A percentile compares a stretch with the other conserved stretches of the same genome.
Conservation (phyloP, 345 rosid species). For the Cardamine resedifolia region DNA sequence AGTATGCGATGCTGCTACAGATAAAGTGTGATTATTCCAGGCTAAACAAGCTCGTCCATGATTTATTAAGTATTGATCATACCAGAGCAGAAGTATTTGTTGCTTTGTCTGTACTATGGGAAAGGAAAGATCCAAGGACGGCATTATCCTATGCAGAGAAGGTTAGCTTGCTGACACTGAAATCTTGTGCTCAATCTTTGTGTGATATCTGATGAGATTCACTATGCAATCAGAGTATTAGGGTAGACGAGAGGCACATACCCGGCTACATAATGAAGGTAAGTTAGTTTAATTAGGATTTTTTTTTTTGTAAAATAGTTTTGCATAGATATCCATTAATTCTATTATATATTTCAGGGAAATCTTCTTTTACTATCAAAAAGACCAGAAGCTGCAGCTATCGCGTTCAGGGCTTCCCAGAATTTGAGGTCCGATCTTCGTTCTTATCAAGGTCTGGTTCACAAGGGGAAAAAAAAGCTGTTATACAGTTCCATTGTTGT, state of each 20-base stretch:
- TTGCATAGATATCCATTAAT: neutral
- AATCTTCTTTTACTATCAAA: slow-evolving; percentile 73
- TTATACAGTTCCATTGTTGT: slow-evolving; percentile 19
- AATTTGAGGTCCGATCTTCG: slow-evolving; percentile 98
- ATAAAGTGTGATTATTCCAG: slow-evolving; percentile 76
- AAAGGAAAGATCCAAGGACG: slow-evolving; percentile 79
- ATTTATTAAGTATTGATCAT: slow-evolving; percentile 79
- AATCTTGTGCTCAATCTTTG: slow-evolving; percentile 4
- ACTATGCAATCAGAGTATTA: slow-evolving; percentile 68
- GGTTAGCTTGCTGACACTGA: slow-evolving; percentile 52
- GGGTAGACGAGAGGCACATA: slow-evolving; percentile 89
- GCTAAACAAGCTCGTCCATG: slow-evolving; percentile 89
- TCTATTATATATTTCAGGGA: slow-evolving; percentile 52
- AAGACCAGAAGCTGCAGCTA: slow-evolving; percentile 84
- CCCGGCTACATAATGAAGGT: slow-evolving; percentile 97
- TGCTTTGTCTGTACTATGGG: slow-evolving; percentile 84
- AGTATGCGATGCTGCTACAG: slow-evolving; percentile 95
- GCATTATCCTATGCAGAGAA: slow-evolving; percentile 92
- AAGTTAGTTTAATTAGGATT: slow-evolving; percentile 17
- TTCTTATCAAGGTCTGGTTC: slow-evolving; percentile 83
- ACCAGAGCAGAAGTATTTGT: slow-evolving; percentile 90
- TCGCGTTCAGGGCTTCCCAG: slow-evolving; percentile 92
- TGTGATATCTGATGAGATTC: slow-evolving; percentile 27
- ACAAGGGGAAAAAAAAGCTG: neutral
- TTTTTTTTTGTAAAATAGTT: neutral